phyloP scores from a whole-genome alignment of 2,329 filamentous ascomycete species.

The Pseudogymnoascus sp. region DNA sequence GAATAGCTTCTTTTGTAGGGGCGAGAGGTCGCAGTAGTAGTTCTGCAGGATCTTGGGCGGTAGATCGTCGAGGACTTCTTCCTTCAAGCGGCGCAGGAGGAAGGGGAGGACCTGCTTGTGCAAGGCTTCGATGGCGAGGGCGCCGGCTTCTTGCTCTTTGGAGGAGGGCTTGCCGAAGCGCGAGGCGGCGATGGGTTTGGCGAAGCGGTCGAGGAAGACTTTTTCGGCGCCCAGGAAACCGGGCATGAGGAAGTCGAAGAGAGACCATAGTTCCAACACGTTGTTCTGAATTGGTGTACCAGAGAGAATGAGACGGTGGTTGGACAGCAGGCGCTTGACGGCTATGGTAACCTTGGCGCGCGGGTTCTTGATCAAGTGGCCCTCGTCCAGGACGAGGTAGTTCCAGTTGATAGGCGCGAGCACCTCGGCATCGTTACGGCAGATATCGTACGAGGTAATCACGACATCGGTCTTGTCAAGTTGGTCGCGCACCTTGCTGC shows the following conservation, averaged over 20 bases:
- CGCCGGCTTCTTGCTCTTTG: conserved; percentile 95
- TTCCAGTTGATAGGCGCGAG: conserved; percentile 86
- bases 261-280: conserved; percentile 90
- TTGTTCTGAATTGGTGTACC: conserved; percentile 98
- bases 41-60: conserved; percentile 98
- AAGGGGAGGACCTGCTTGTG: conserved; percentile 98
- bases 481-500: conserved; percentile 58
- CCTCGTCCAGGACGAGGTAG: conserved; percentile 93
- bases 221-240: conserved; percentile 95
- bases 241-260: conserved; percentile 98
- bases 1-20: conserved; percentile 88
- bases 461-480: conserved; percentile 81
- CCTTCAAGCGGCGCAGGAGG: conserved; percentile 88
- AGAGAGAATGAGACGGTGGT: conserved; percentile 91
- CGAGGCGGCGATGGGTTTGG: conserved; percentile 83
- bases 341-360: conserved; percentile 92
- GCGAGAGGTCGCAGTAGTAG: conserved; percentile 96
- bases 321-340: conserved; percentile 81
- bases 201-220: conserved; percentile 85
- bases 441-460: conserved; percentile 96
- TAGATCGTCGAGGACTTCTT: conserved; percentile 91
- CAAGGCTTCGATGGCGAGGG: conserved; percentile 91
- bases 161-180: conserved; percentile 95
- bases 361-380: conserved; percentile 97
- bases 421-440: conserved; percentile 86